These are phyloP conservation scores for Ceratobasidium sp. DNA, from an alignment of 1,284 basidiomycete genomes.

Conservation along the genomic window DNA sequence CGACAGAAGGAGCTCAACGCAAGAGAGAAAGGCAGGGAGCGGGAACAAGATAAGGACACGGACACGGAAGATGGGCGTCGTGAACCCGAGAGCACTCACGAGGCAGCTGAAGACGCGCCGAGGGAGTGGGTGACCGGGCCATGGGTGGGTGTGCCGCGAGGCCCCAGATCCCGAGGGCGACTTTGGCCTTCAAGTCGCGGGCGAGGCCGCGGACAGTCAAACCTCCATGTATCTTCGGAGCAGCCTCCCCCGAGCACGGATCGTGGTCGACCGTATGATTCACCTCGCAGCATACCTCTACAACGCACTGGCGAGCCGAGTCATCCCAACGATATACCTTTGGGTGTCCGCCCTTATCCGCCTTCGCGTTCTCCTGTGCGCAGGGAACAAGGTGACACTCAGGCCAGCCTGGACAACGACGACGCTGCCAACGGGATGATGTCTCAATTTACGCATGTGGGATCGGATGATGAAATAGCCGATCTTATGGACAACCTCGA, in stretches of 20 bases:
- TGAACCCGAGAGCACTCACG: neutral
- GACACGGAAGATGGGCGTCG: no score
- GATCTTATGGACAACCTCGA: constrained; percentile 23
- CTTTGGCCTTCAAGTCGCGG: neutral
- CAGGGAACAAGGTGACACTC: neutral
- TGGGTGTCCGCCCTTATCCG: neutral
- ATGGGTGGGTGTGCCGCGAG: no score
- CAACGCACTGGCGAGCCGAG: constrained; percentile 13
- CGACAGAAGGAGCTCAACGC: constrained; percentile 10
- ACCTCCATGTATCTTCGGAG: constrained; percentile 11
- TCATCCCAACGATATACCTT: neutral
- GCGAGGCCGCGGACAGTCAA: constrained; percentile 5
- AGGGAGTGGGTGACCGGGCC: neutral
- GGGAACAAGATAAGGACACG: no score
- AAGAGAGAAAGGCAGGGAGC: constrained; percentile 11
- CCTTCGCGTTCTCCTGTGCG: neutral
- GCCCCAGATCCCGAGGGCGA: no score
- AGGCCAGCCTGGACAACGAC: neutral
- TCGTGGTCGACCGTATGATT: neutral
- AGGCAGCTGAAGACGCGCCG: constrained; percentile 6
- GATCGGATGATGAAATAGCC: constrained; percentile 26
- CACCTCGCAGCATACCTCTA: neutral
- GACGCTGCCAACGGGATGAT: constrained; percentile 25
- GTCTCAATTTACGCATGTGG: constrained; percentile 26
- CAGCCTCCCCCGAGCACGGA: neutral